Conservation (phyloP, 768 basidiomycete species). For the Suillus fuscotomentosus region DNA sequence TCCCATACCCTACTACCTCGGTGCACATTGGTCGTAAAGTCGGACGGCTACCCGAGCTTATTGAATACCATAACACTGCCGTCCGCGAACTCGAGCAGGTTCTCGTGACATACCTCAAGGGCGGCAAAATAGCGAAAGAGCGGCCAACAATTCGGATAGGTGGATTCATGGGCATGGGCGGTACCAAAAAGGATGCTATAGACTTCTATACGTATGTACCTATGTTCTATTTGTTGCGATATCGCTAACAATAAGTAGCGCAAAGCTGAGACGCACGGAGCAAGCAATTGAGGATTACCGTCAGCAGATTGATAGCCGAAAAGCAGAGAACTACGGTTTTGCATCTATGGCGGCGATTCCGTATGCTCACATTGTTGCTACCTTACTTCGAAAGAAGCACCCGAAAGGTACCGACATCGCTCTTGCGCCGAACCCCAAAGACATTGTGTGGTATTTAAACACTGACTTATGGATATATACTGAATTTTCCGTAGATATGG, state of each 20-base stretch:
- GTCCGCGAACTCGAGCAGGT: constrained; percentile 90
- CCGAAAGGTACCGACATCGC: constrained; percentile 70
- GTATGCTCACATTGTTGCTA: constrained; percentile 85
- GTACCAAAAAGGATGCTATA: constrained; percentile 85
- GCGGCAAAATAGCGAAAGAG: constrained; percentile 72
- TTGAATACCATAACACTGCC: constrained; percentile 90
- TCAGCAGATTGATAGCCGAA: constrained; percentile 65
- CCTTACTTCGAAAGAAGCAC: constrained; percentile 62
- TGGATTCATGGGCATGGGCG: constrained; percentile 80
- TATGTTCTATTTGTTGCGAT: neutral
- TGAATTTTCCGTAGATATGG: constrained; percentile 65
- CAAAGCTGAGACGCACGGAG: constrained; percentile 61
- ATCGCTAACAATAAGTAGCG: constrained; percentile 27
- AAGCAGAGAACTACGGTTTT: constrained; percentile 89
- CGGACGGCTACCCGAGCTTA: constrained; percentile 84
- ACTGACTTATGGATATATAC: neutral
- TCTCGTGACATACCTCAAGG: constrained; percentile 88
- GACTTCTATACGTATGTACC: constrained; percentile 83
- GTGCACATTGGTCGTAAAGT: constrained; percentile 88
- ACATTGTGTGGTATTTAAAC: constrained; percentile 55
- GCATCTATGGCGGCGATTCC: constrained; percentile 88
- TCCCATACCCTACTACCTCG: constrained; percentile 89
- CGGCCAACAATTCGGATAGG: constrained; percentile 82
- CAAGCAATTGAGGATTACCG: constrained; percentile 73
- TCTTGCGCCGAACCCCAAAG: constrained; percentile 86